Base-by-base conservation (phyloP, 2,329 filamentous ascomycete genomes). In the Lasiodiplodia theobromae region DNA sequence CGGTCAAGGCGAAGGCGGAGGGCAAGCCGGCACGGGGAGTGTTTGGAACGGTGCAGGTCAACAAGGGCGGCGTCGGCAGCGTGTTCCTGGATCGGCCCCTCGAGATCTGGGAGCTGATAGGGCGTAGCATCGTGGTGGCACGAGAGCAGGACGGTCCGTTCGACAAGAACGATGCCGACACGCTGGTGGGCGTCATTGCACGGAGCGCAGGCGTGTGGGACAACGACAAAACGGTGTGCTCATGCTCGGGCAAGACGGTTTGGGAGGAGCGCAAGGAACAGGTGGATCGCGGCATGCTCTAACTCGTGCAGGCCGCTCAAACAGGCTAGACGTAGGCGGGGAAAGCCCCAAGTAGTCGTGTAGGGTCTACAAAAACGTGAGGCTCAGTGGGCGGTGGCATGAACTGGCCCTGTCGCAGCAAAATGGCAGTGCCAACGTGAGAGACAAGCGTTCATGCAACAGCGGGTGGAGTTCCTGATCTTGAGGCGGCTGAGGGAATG, bases 141-240 rank as follows among this genome's bases (percentile, higher is more conserved):
- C 89, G 89, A 79, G 87, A 89, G 72, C 83, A 83, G 69, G 87
- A 89, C 47, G 85, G 83, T 1, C 84, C 84, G 68, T 85, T 87
- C 76, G 82, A 90, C 73, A 85, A 86, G 74, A 94, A 97, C 73
- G 92, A 97, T 77, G 86, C 89, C 67, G 89, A 96, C 78, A 97
- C 94, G 23, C 84, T 97, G 63, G 92, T 97, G 2, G 96, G 96
- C 10, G 94, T 99, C 64, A 93, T 99, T 81, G 96, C 96, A 60
- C 86, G 96, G 77, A 97, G 94, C 80, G 95, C 96, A 18, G 96
- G 96, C n/a, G 91, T 97, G 70, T 99, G 96, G 96, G 95, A 97
- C 79, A 97, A 99, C 75, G 93, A 97, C 78, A 99, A 98, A 86
- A 97, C 92, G 56, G 95, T 99, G 6, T 99, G 96, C 80, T 97